phyloP scores from a whole-genome alignment of 176 grass and related monocot genomes.

The Zizania latifolia region DNA sequence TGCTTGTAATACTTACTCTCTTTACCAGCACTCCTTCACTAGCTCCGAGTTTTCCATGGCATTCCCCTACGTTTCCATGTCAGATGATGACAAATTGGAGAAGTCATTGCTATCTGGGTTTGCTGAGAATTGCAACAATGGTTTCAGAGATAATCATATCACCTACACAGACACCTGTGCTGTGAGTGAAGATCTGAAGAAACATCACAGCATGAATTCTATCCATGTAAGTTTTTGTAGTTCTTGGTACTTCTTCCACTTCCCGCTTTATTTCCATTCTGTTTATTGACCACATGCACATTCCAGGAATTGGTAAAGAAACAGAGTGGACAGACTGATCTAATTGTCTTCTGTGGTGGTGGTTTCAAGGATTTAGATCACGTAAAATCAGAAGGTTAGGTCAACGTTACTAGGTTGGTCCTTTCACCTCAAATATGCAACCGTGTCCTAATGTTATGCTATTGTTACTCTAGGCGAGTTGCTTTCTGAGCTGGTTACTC shows the following conservation, averaged over 20 bases:
- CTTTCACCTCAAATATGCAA: constrained; percentile 1
- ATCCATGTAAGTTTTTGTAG: constrained; percentile 38
- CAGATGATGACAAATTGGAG: constrained; percentile 66
- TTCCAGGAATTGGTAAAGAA: constrained; percentile 54
- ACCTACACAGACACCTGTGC: constrained; percentile 49
- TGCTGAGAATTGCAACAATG: constrained; percentile 61
- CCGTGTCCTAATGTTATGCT: not conserved
- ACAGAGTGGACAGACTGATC: constrained; percentile 41
- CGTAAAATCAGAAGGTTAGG: constrained; percentile 67
- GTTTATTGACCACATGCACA: not conserved
- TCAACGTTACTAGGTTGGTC: not conserved
- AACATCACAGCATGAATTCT: constrained; percentile 55
- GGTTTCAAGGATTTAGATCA: constrained; percentile 40
- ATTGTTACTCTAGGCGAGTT: constrained; percentile 55
- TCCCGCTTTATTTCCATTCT: not conserved
- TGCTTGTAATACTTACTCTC: constrained; percentile 6
- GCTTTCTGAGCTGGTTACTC: constrained; percentile 50
- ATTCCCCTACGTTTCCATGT: constrained; percentile 68
- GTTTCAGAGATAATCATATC: constrained; percentile 42
- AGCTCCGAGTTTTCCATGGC: constrained; percentile 82
- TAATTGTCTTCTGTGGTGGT: constrained; percentile 60
- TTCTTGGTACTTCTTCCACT: not conserved
- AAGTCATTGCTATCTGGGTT: constrained; percentile 62
- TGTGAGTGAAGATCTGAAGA: constrained; percentile 38
- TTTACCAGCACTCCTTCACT: constrained; percentile 53